Conservation (phyloP, 2,329 filamentous ascomycete species). For the Aschersonia sp. region DNA sequence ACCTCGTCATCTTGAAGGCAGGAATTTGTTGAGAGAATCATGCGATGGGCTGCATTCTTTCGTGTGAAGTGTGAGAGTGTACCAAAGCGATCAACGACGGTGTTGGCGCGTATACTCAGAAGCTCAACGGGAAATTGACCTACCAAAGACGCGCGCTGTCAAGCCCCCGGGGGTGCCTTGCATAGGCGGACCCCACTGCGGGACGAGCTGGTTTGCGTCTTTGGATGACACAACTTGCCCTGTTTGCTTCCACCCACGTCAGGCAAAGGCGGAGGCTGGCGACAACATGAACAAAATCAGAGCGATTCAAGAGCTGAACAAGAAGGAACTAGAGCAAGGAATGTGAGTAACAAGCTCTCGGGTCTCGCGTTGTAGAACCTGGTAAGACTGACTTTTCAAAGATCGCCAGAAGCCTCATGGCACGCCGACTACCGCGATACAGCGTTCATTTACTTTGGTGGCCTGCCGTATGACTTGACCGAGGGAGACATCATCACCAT, state of each 20-base stretch:
- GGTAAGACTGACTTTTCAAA: conserved; percentile 17
- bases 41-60: too few species aligned
- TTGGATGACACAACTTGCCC: too few species aligned
- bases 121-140: too few species aligned
- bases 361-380: too few species aligned
- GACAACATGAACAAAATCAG: conserved; percentile 80
- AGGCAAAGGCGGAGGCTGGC: too few species aligned
- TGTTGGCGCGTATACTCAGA: too few species aligned
- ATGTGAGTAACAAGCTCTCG: conserved; percentile 36
- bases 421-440: conserved; percentile 96
- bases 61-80: too few species aligned
- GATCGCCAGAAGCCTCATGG: conserved; percentile 80
- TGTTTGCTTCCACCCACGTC: too few species aligned
- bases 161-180: conserved; percentile 9
- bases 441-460: conserved; percentile 91
- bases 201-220: background rate
- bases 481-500: conserved; percentile 95
- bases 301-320: conserved; percentile 83
- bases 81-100: too few species aligned
- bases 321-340: conserved; percentile 82
- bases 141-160: background rate
- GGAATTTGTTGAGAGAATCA: too few species aligned
- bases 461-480: conserved; percentile 78
- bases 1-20: too few species aligned
- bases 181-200: background rate